Conservation (phyloP, 2,329 filamentous ascomycete genomes). For the Furcasterigmium sp. region DNA sequence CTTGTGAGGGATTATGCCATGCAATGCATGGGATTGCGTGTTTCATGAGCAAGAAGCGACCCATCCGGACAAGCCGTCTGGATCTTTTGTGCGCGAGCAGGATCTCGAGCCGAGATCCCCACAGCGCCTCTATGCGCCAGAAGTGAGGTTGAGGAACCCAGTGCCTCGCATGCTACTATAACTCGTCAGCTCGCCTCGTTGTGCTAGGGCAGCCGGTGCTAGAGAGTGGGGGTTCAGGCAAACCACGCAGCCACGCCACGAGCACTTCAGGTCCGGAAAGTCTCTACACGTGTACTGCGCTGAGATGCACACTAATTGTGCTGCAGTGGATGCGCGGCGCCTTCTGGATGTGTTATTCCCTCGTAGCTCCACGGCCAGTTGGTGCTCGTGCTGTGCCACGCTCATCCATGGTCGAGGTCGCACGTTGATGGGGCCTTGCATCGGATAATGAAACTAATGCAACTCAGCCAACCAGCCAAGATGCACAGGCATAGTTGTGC, state of each 20-base stretch:
- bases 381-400: constrained; percentile 1
- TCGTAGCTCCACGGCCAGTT: too few species aligned
- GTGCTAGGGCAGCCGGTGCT: too few species aligned
- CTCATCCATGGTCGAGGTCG: constrained; percentile 5
- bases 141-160: too few species aligned
- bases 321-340: constrained; percentile 9
- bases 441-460: constrained; percentile 8
- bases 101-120: constrained; percentile 6
- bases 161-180: too few species aligned
- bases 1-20: constrained; percentile 11
- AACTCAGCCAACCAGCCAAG: constrained; percentile 1
- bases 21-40: constrained; percentile 9
- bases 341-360: too few species aligned
- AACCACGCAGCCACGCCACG: too few species aligned
- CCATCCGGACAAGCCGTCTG: constrained; percentile 3
- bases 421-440: constrained; percentile 4
- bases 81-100: background rate
- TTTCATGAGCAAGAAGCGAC: constrained; percentile 4
- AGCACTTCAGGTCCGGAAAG: too few species aligned
- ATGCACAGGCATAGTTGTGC: constrained; percentile 9
- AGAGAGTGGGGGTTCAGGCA: too few species aligned
- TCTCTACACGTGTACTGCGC: too few species aligned
- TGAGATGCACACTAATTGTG: background rate
- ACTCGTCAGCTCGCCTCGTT: too few species aligned
- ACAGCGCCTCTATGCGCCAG: background rate